Evolutionary conservation across 257 asterid genomes (phyloP), one percentile per base, ranked within the genome.

Genomic region (Galeopsis tetrahit): DNA sequence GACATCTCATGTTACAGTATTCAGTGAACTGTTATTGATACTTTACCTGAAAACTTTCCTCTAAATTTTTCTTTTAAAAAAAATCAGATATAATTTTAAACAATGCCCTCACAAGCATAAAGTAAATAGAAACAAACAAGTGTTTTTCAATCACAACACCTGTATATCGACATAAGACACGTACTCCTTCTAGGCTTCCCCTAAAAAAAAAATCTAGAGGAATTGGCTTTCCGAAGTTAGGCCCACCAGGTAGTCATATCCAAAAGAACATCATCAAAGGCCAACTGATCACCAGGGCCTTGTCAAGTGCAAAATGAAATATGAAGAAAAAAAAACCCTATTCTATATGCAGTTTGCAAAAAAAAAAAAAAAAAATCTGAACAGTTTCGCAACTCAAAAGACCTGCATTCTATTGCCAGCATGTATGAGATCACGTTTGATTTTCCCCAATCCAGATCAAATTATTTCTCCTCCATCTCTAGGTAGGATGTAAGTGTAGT

Each of bases 351-450:
- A 33, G 48, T 68, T 59, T 43, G 15, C 2, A 69, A 4, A 34
- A 28, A 43, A 61, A 5, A 69, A 4, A 34, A 28, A 43, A 61
- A 5, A 28, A 43, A 61, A 5, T 34, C 49, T 13, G 13, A 35
- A 56, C 56, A 15, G 53, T 69, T 63, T 34, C 72, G 60, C 56
- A 69, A 52, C 55, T 33, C 14, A 7, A 1, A 63, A 68, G 48
- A 33, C 55, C 15, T n/a, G 43, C 13, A 69, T 15, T 43, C 58
- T 48, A 35, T 8, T 42, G 55, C 46, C 15, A 7, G 57, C 72
- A 55, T 17, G 17, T 15, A 36, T 31, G 32, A 34, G 39, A 34
- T 55, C n/a, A 8, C 11, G 40, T 55, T 38, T 46, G n/a, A 35
- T 0, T 7, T 39, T 15, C 31, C 48, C 6, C 10, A 42, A 61